Conservation (phyloP, 495 filamentous ascomycete species). For the Aspergillus campestris region DNA sequence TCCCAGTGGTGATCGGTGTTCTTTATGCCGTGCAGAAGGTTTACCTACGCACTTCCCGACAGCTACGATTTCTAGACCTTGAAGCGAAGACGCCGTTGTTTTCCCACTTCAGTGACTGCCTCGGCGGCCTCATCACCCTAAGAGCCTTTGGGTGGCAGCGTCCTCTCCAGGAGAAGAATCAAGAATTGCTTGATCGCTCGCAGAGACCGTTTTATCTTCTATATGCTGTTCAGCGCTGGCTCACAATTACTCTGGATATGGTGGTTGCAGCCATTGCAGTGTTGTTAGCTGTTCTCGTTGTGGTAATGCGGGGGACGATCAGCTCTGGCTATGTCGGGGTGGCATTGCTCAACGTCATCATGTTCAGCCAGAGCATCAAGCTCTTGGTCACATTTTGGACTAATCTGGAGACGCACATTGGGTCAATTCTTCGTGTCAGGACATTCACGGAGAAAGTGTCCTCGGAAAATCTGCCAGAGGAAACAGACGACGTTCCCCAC, state of each 20-base stretch:
- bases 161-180: constrained; percentile 38
- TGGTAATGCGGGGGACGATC: constrained; percentile 32
- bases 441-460: constrained; percentile 41
- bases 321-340: constrained; percentile 47
- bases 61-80: constrained; percentile 54
- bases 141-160: constrained; percentile 50
- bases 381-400: constrained; percentile 49
- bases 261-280: constrained; percentile 41
- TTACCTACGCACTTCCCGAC: constrained; percentile 57
- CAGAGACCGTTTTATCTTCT: constrained; percentile 54
- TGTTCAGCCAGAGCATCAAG: constrained; percentile 44
- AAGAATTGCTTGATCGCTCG: constrained; percentile 45
- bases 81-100: constrained; percentile 54
- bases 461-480: constrained; percentile 37
- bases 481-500: constrained; percentile 30
- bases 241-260: constrained; percentile 42
- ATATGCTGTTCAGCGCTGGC: constrained; percentile 46
- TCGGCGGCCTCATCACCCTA: constrained; percentile 42
- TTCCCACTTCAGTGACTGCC: constrained; percentile 48
- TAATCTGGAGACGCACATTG: constrained; percentile 48
- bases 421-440: constrained; percentile 51
- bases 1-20: constrained; percentile 38
- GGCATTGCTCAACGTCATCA: constrained; percentile 49
- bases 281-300: constrained; percentile 38
- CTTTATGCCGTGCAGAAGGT: constrained; percentile 50